phyloP scores from a whole-genome alignment of 2,329 filamentous ascomycete genomes.

The Ceratocystis ficicola region DNA sequence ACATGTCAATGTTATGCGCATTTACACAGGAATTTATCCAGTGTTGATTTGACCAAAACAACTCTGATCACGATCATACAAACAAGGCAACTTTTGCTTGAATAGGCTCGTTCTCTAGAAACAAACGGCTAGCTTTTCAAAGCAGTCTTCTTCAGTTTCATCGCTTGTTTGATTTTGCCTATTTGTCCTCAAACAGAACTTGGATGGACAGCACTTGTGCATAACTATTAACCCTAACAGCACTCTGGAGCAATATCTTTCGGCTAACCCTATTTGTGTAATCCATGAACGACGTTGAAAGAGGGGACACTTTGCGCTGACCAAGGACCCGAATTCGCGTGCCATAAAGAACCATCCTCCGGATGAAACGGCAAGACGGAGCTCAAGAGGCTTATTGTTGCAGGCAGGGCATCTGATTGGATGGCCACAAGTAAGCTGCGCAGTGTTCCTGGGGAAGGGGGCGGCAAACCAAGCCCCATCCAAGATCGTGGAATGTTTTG shows the following conservation, averaged over 20 bases:
- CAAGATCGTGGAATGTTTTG: neutral
- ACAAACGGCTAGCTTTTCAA: too few species aligned
- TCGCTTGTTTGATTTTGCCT: neutral
- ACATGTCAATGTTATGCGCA: neutral
- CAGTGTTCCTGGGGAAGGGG: neutral
- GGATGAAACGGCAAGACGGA: neutral
- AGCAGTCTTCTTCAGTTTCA: neutral
- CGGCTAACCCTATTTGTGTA: constrained; percentile 8
- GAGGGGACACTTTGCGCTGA: constrained; percentile 10
- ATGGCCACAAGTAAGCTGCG: neutral
- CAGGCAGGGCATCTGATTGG: neutral
- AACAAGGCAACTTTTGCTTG: too few species aligned
- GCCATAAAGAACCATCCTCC: neutral
- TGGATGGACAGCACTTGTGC: too few species aligned
- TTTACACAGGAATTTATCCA: too few species aligned
- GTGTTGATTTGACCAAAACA: too few species aligned
- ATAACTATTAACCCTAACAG: neutral
- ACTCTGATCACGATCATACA: too few species aligned
- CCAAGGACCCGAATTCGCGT: neutral
- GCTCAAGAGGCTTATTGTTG: neutral
- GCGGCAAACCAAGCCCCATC: neutral
- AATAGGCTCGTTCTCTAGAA: too few species aligned
- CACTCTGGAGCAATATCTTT: neutral
- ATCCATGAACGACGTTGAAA: constrained; percentile 14
- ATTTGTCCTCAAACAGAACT: too few species aligned